Base-by-base conservation (phyloP, 2,329 filamentous ascomycete species). In the Scedosporium aurantiacum region DNA sequence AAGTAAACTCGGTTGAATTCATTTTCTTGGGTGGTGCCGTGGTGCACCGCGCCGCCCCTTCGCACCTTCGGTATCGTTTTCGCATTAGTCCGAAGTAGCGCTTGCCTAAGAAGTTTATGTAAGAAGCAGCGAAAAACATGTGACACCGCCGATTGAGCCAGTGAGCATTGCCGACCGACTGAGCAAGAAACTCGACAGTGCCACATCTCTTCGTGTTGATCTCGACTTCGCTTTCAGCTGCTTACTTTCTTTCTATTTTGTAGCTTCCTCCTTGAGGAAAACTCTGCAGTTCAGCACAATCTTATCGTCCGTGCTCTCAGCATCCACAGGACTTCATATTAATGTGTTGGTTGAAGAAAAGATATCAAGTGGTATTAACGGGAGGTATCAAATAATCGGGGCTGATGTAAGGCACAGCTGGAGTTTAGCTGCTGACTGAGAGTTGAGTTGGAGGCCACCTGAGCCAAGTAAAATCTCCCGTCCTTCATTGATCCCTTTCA, bases 221-320 rank as follows among this genome's bases (percentile, higher is more conserved):
- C 32, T 37, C 32, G 32, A 37, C 32, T 37, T 23, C 43, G 7
- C 2, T 21, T 25, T 54, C 21, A 28, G 23, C 50, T 7, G 50
- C 8, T 28, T 27, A 28, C 50, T 25, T 50, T 50, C 45, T 57
- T 57, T 27, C 23, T 21, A 6, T n/a, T n/a, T n/a, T n/a, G n/a
- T n/a, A n/a, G 52, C 10, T 6, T 95, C 90, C 74, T 97, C 92
- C 77, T 96, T 96, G 69, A 97, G 74, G 57, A 88, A 89, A 25
- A 97, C 92, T 69, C 97, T 97, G 59, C 91, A 83, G 76, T 97
- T 97, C 32, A 97, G 76, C 57, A 97, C 83, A 65, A 96, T 79
- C 72, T 87, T 90, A 18, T 90, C 89, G 37, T 84, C 83, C 0
- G 84, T 88, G 63, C 85, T 89, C 68, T 96, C 91, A 58, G 82